Percentiles rank a stretch among this genome's conserved stretches.
phyloP scores from a whole-genome alignment of 23 red algal genomes.

The Gracilaria caudata region DNA sequence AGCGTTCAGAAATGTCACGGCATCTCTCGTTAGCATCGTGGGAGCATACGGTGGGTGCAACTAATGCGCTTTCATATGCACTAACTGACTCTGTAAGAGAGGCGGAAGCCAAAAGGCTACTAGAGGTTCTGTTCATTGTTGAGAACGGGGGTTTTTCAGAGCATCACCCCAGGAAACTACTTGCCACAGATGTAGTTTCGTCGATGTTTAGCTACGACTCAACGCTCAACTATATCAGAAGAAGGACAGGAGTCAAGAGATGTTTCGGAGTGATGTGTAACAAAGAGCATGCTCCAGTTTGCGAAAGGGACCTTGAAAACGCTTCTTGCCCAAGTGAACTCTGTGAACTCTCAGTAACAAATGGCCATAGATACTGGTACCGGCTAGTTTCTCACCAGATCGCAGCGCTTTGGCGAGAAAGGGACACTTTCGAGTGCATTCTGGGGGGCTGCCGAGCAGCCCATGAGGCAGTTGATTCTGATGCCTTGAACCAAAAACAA shows the following conservation, averaged over 20 bases:
- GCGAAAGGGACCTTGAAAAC: not conserved
- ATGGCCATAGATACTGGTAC: constrained; percentile 14
- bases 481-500: not conserved
- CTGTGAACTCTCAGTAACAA: not conserved
- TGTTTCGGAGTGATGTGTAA: not conserved
- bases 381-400: not conserved
- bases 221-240: not conserved
- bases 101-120: not conserved
- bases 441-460: not conserved
- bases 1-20: not conserved
- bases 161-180: not conserved
- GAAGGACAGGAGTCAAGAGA: not conserved
- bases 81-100: not conserved
- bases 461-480: not conserved
- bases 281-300: not conserved
- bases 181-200: not conserved
- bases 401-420: not conserved
- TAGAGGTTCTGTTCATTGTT: not conserved
- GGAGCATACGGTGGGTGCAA: not conserved
- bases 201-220: not conserved
- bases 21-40: not conserved
- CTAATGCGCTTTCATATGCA: not conserved
- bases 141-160: not conserved
- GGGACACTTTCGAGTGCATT: not conserved
- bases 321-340: not conserved